Conservation (phyloP, 257 asterid species). For the Solanum microdontum region DNA sequence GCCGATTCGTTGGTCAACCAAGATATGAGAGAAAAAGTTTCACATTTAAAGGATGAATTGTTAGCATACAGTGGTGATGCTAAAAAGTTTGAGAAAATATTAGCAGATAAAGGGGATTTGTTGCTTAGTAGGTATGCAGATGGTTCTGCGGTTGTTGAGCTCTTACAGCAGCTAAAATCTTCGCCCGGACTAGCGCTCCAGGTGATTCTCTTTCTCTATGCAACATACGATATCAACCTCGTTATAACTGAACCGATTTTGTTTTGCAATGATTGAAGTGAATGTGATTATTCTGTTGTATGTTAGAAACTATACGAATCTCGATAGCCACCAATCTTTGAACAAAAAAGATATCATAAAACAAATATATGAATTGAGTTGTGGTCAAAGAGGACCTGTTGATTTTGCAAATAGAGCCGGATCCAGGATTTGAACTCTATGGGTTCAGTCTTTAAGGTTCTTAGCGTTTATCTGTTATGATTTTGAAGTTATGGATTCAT, state of each 20-base stretch:
- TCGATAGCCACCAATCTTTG: background rate
- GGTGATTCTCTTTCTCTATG: constrained; percentile 22
- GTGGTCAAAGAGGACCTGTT: background rate
- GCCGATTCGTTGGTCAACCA: constrained; percentile 1
- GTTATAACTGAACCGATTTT: background rate
- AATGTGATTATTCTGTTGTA: background rate
- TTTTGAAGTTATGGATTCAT: background rate
- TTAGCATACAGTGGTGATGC: constrained; percentile 17
- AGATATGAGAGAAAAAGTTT: constrained; percentile 21
- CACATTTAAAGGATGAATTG: constrained; percentile 39
- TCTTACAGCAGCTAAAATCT: constrained; percentile 30
- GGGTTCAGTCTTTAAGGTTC: background rate
- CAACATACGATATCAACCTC: background rate
- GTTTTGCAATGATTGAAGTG: background rate
- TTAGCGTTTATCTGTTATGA: background rate
- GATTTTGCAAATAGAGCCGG: background rate
- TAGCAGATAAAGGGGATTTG: constrained; percentile 38
- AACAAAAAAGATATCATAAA: background rate
- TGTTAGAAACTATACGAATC: background rate
- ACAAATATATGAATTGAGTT: background rate
- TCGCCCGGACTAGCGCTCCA: constrained; percentile 42
- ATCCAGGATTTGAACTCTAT: background rate
- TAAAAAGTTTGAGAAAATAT: constrained; percentile 28
- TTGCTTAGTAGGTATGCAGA: constrained; percentile 42
- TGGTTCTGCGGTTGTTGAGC: constrained; percentile 62